Evolutionary conservation across 768 basidiomycete genomes (phyloP).

Genomic region (Trichaptum fuscoviolaceum): DNA sequence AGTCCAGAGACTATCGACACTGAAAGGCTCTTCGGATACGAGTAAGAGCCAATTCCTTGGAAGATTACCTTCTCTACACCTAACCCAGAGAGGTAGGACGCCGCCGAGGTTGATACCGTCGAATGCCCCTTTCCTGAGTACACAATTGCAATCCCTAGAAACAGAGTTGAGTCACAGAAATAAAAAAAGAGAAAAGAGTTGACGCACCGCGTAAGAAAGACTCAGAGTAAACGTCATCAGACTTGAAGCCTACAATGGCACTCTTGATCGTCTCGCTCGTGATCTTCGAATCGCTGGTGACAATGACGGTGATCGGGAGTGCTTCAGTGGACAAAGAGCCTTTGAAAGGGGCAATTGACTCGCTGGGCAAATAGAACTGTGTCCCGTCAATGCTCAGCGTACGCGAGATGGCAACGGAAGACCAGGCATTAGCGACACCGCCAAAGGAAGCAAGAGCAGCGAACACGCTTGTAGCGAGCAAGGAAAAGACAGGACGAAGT

Average conservation of each 20-base stretch:
- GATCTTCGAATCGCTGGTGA: background rate
- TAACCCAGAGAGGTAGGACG: background rate
- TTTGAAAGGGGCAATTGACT: background rate
- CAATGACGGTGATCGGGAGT: background rate
- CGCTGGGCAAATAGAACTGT: background rate
- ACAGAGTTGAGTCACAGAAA: background rate
- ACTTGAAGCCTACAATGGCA: background rate
- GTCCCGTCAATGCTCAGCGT: background rate
- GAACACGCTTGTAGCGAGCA: background rate
- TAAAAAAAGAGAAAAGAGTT: background rate
- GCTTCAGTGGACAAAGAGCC: background rate
- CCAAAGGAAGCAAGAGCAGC: background rate
- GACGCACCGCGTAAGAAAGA: background rate
- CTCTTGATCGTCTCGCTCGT: background rate
- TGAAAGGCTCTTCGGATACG: background rate
- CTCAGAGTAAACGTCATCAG: background rate
- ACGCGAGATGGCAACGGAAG: background rate
- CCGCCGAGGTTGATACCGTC: background rate
- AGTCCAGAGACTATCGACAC: background rate
- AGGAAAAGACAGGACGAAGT: background rate
- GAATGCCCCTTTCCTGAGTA: background rate
- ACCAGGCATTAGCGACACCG: background rate
- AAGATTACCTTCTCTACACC: background rate
- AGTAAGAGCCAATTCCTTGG: background rate
- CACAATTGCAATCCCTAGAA: background rate